phyloP scores from a whole-genome alignment of 345 rosid genomes.

The Eucalyptus albens region DNA sequence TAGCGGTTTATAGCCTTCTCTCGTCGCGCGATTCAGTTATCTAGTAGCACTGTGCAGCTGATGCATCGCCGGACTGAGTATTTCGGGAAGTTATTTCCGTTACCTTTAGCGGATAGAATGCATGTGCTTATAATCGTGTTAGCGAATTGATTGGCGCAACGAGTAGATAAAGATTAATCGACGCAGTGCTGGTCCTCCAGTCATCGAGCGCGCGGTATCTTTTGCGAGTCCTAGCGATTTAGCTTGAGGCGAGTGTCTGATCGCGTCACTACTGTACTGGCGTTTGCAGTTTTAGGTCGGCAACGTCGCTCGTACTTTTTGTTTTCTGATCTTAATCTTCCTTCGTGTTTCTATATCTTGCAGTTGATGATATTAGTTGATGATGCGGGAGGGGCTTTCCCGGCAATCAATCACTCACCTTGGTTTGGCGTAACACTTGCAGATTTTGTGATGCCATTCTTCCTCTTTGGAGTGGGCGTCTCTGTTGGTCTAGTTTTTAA shows the following conservation, averaged over 20 bases:
- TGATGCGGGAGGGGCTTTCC: constrained; percentile 56
- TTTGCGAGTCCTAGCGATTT: not conserved
- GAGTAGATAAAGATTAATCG: not conserved
- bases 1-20: not conserved
- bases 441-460: constrained; percentile 57
- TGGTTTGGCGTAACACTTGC: constrained; percentile 52
- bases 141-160: not conserved
- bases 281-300: not conserved
- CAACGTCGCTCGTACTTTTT: not conserved
- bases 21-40: not conserved
- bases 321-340: not conserved
- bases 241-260: not conserved
- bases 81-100: not conserved
- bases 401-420: constrained; percentile 49
- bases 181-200: not conserved
- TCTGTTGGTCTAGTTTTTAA: constrained; percentile 30
- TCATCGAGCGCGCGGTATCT: not conserved
- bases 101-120: not conserved
- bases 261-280: not conserved
- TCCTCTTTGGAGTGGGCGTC: constrained; percentile 44
- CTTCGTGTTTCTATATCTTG: not conserved
- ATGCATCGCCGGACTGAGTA: not conserved
- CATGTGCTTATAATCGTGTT: not conserved
- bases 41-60: not conserved
- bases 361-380: constrained; percentile 57